Conservation (phyloP, 805 yeast genomes). For the Sugiyamaella qingdaonensis region DNA sequence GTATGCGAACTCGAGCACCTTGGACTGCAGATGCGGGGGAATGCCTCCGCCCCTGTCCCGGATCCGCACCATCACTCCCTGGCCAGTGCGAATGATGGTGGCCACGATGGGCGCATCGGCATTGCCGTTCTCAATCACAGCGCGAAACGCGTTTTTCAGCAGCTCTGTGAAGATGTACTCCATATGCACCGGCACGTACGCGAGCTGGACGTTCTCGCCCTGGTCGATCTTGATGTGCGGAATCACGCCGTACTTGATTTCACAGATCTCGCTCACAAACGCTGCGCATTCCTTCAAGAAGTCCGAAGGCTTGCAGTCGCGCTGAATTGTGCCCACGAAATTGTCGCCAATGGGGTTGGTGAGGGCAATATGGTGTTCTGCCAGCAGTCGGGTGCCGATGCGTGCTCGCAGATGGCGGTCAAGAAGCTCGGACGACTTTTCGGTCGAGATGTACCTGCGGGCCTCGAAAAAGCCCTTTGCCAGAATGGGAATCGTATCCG, state of each 20-base stretch:
- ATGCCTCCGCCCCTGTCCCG: conserved; percentile 92
- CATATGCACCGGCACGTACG: conserved; percentile 81
- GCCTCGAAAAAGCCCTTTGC: conserved; percentile 81
- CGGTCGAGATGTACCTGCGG: conserved; percentile 40
- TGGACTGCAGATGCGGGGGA: conserved; percentile 55
- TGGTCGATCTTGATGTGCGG: conserved; percentile 57
- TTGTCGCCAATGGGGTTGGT: conserved; percentile 44
- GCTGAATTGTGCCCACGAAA: conserved; percentile 64
- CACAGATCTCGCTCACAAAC: conserved; percentile 77
- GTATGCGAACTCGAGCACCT: conserved; percentile 82
- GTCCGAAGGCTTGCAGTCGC: conserved; percentile 57
- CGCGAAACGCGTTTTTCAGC: conserved; percentile 80
- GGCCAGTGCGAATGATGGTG: conserved; percentile 44
- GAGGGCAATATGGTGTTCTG: conserved; percentile 76
- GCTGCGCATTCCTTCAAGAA: conserved; percentile 62
- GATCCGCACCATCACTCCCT: conserved; percentile 64
- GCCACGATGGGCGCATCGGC: conserved; percentile 41
- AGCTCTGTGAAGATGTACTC: conserved; percentile 86
- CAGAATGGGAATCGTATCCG: conserved; percentile 76
- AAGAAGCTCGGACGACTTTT: conserved; percentile 56
- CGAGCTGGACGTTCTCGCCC: conserved; percentile 57
- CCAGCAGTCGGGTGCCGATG: conserved; percentile 78
- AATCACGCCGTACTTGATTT: conserved; percentile 74
- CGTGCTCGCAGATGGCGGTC: conserved; percentile 77
- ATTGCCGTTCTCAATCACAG: conserved; percentile 68